These are phyloP conservation scores for Pelargonium fulgidum DNA, from an alignment of 441 rosid species.

Conservation along the genomic window DNA sequence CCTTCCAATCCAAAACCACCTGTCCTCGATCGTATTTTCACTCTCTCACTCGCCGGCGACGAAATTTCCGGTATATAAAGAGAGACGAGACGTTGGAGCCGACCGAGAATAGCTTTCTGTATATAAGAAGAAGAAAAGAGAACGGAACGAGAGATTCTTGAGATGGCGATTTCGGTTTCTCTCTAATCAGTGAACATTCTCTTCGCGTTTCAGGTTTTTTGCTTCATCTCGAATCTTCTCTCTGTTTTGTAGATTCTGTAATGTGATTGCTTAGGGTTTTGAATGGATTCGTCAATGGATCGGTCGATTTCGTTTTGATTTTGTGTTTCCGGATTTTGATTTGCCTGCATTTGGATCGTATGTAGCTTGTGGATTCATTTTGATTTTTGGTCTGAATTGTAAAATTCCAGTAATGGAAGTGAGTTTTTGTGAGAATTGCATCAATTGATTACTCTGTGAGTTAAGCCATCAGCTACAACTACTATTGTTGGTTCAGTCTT, in stretches of 20 bases:
- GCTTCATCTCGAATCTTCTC: slow-evolving; percentile 1
- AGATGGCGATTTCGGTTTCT: not conserved
- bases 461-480: not conserved
- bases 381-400: not conserved
- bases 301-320: not conserved
- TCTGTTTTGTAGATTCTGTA: not conserved
- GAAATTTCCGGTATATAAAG: not conserved
- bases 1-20: slow-evolving; percentile 4
- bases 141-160: not conserved
- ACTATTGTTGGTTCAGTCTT: too few species aligned
- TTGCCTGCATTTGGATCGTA: slow-evolving; percentile 1
- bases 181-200: not conserved
- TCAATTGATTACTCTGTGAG: not conserved
- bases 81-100: not conserved
- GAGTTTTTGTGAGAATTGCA: not conserved
- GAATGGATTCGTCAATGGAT: not conserved
- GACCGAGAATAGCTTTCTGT: not conserved
- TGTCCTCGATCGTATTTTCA: slow-evolving; percentile 11
- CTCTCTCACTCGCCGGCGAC: slow-evolving; percentile 8
- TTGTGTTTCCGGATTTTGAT: slow-evolving; percentile 1
- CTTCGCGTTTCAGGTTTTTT: slow-evolving; percentile 4
- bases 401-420: not conserved
- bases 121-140: not conserved
- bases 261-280: not conserved
- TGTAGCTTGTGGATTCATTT: not conserved